Conservation (phyloP, 169 alveolate species). For the Toxoplasma gondii region DNA sequence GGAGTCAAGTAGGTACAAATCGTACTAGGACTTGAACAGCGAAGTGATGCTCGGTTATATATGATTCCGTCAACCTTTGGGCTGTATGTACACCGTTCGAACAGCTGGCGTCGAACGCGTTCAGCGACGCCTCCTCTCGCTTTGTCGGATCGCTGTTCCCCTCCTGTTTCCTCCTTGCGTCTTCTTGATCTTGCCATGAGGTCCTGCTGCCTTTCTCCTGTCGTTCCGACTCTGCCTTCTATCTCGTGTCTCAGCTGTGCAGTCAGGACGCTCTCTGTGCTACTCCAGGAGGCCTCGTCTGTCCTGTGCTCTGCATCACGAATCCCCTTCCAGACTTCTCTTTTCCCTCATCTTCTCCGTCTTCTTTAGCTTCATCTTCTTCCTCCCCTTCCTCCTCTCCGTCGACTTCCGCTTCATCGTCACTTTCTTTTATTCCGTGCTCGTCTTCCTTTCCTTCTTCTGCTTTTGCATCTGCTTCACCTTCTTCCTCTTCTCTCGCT, state of each 20-base stretch:
- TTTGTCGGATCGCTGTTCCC: too few species aligned
- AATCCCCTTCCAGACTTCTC: conserved; percentile 1
- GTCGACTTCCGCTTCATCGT: too few species aligned
- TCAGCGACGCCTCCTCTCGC: background rate
- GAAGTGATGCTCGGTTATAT: too few species aligned
- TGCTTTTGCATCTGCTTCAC: too few species aligned
- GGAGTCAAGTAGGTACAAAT: too few species aligned
- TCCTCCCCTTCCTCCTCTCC: background rate
- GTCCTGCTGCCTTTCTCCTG: too few species aligned
- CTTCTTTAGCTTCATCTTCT: background rate
- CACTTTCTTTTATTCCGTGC: background rate
- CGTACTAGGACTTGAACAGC: too few species aligned
- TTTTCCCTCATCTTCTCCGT: background rate
- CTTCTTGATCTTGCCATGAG: too few species aligned
- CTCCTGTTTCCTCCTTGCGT: too few species aligned
- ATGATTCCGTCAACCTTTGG: too few species aligned
- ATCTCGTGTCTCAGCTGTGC: background rate
- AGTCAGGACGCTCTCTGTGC: background rate
- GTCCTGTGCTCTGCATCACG: conserved; percentile 12
- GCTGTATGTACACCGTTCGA: background rate
- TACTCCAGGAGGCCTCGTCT: background rate
- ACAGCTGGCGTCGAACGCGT: background rate
- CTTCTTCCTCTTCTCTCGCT: background rate
- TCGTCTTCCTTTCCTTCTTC: too few species aligned
- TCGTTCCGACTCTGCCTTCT: too few species aligned